Conservation (phyloP, 2,329 filamentous ascomycete species). For the Apiospora pterosperma region DNA sequence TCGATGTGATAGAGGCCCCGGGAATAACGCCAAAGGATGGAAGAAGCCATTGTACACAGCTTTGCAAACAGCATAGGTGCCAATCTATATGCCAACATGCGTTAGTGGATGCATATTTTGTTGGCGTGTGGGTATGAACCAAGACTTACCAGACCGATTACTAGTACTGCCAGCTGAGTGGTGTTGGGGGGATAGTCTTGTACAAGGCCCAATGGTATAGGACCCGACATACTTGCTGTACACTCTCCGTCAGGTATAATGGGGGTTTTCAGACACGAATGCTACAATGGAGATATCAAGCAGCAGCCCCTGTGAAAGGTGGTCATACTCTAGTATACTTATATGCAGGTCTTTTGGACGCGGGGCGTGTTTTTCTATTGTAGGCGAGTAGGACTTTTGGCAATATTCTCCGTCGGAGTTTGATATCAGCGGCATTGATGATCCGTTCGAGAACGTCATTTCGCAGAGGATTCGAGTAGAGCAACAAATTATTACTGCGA, state of each 20-base stretch:
- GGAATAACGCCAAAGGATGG: slow-evolving; percentile 22
- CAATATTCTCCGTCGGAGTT: background rate
- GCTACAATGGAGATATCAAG: background rate
- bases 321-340: background rate
- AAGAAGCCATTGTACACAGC: slow-evolving; percentile 24
- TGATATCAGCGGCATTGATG: no score
- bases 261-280: no score
- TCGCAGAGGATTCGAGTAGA: no score
- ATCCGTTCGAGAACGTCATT: background rate
- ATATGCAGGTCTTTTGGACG: background rate
- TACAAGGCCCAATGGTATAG: background rate
- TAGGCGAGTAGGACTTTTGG: background rate
- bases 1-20: slow-evolving; percentile 24
- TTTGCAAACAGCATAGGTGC: background rate
- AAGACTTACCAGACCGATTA: background rate
- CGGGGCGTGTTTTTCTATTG: background rate
- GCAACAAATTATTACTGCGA: no score
- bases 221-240: background rate
- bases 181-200: background rate
- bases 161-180: background rate
- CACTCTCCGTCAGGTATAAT: background rate
- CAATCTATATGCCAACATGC: background rate
- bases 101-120: background rate
- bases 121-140: background rate
- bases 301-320: background rate